phyloP scores from a whole-genome alignment of 768 basidiomycete species.

The Fomitopsis serialis region DNA sequence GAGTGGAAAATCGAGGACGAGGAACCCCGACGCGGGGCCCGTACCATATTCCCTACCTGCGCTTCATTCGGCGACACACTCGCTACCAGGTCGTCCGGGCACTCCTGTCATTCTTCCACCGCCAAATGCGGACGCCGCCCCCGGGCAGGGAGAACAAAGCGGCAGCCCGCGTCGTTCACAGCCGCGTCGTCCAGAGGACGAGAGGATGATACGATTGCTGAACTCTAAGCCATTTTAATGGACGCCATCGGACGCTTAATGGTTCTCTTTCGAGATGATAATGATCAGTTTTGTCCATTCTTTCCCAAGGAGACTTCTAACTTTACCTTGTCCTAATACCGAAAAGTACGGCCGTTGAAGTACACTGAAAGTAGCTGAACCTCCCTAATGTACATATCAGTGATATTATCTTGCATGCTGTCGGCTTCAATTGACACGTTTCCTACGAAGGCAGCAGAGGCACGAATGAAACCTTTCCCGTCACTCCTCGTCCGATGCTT shows the following conservation, averaged over 20 bases:
- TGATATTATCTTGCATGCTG: too few species aligned
- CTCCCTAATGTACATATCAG: too few species aligned
- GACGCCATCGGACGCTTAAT: background rate
- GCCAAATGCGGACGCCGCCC: background rate
- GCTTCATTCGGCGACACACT: slow-evolving; percentile 7
- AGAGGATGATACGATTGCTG: slow-evolving; percentile 55
- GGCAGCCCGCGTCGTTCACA: background rate
- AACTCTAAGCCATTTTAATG: slow-evolving; percentile 36
- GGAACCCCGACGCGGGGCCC: slow-evolving; percentile 27
- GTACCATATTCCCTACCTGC: slow-evolving; percentile 19
- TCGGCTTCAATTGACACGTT: too few species aligned
- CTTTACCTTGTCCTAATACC: background rate
- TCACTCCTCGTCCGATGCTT: slow-evolving; percentile 57
- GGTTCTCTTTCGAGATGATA: background rate
- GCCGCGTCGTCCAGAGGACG: slow-evolving; percentile 48
- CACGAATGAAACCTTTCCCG: background rate
- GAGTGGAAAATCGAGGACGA: slow-evolving; percentile 35
- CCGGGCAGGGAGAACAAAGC: background rate
- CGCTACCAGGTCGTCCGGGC: background rate
- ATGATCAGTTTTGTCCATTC: background rate
- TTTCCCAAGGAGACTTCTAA: background rate
- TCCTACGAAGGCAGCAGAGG: background rate
- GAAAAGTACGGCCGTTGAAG: too few species aligned
- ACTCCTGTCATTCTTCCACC: background rate
- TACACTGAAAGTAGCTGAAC: too few species aligned